Base-by-base conservation (phyloP, 2,329 filamentous ascomycete species). In the Botrytis paeoniae region DNA sequence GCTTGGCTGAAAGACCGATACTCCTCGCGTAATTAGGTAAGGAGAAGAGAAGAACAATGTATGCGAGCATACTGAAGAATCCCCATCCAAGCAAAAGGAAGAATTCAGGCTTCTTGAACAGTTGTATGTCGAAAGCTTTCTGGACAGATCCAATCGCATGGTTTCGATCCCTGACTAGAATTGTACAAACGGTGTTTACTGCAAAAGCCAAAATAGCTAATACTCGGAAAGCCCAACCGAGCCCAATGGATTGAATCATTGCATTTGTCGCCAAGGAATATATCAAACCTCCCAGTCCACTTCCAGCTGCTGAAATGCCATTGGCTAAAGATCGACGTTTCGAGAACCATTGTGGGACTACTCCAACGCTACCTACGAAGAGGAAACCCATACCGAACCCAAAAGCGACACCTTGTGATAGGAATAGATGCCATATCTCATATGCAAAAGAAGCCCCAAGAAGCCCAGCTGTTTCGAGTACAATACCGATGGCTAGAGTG, bases 341-440 rank as follows among this genome's bases (percentile, higher is more conserved):
- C 0, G 83, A 83, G 75, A 91, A 91, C 89, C 89, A 91, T 75
- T 90, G 88, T 0, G 89, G 85, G 0, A 88, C 82, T 2, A 91
- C 85, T 1, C 85, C 85, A 1, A 88, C 86, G 4, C 83, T 94
- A 93, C 85, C 85, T 0, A 90, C 85, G 75, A 94, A 95, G 16
- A 91, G 83, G 73, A 95, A 91, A 0, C 93, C 93, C 86, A 95
- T 91, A 4, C 92, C 93, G 35, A 91, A 81, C n/a, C 93, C 93
- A 75, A 95, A 95, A 71, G 89, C 88, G 4, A 95, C 79, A 7
- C 93, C 93, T 79, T 95, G 93, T 9, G 86, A 88, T 0, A 95
- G 85, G 73, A 94, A 90, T 0, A 96, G 85, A 51, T 95, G 92
- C 91, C 92, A 95, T 73, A 93, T 90, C 72, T 88, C 79, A 25